Conservation (phyloP, 225 moss, liverwort and hornwort species). For the Pseudoscleropodium purum region DNA sequence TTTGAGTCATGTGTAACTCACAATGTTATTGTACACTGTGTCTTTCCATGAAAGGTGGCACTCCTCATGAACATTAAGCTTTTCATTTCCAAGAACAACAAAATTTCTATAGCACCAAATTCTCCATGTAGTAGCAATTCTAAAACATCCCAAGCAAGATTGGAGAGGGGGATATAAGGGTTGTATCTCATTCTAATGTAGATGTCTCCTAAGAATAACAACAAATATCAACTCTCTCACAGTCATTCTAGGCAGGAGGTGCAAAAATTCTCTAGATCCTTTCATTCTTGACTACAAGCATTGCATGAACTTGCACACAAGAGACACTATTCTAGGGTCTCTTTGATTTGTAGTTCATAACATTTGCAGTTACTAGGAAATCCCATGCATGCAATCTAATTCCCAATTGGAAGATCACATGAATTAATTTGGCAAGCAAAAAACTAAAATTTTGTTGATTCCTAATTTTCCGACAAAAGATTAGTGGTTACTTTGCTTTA, state of each 20-base stretch:
- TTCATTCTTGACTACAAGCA: neutral
- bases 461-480: accelerated
- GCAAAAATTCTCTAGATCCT: neutral
- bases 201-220: accelerated
- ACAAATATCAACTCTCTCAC: neutral
- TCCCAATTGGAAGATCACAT: neutral
- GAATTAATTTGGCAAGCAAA: neutral
- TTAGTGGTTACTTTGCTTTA: neutral
- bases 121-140: neutral
- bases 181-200: accelerated
- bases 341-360: neutral
- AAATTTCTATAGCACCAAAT: neutral
- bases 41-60: neutral
- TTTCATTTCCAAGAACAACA: accelerated
- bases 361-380: neutral
- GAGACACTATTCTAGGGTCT: neutral
- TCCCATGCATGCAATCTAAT: accelerated
- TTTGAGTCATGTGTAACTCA: accelerated
- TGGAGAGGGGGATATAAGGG: neutral
- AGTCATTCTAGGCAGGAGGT: accelerated
- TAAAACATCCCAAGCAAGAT: neutral
- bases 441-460: neutral
- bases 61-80: neutral
- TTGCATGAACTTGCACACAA: accelerated
- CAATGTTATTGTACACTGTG: accelerated